Percentiles rank a stretch among this genome's conserved stretches.
phyloP scores from a whole-genome alignment of 2,329 filamentous ascomycete species.

The Pseudopyrenochaeta lycopersici region DNA sequence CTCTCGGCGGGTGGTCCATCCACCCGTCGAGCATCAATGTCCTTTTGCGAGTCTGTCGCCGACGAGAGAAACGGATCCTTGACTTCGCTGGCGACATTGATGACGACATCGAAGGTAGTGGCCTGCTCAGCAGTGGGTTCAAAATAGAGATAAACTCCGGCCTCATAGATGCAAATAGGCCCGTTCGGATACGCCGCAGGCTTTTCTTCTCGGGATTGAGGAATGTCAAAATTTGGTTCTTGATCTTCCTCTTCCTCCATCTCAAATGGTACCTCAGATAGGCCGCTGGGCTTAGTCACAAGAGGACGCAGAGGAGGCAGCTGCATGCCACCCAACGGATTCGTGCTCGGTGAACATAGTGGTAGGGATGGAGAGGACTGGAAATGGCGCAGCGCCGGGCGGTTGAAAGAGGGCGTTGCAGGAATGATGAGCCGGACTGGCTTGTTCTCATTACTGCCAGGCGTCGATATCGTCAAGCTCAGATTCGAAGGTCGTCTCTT shows the following conservation, averaged over 20 bases:
- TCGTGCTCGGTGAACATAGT: slow-evolving; percentile 61
- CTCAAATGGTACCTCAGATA: slow-evolving; percentile 71
- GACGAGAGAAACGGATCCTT: slow-evolving; percentile 71
- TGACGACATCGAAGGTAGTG: slow-evolving; percentile 79
- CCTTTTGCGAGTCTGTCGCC: slow-evolving; percentile 38
- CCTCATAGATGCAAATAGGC: slow-evolving; percentile 81
- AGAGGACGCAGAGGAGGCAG: slow-evolving; percentile 53
- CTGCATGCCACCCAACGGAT: slow-evolving; percentile 61
- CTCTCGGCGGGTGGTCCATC: slow-evolving; percentile 47
- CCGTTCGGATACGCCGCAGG: slow-evolving; percentile 84
- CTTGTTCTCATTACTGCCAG: slow-evolving; percentile 65
- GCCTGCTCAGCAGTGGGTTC: slow-evolving; percentile 83
- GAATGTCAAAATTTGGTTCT: slow-evolving; percentile 62
- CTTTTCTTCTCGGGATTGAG: slow-evolving; percentile 72
- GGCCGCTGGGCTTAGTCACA: slow-evolving; percentile 45
- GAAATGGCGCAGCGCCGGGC: slow-evolving; percentile 65
- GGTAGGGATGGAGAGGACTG: slow-evolving; percentile 70
- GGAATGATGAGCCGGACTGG: slow-evolving; percentile 66
- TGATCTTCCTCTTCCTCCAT: slow-evolving; percentile 74
- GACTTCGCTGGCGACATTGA: slow-evolving; percentile 86
- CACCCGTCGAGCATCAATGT: slow-evolving; percentile 46
- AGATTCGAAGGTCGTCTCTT: slow-evolving; percentile 78
- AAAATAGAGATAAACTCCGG: slow-evolving; percentile 79
- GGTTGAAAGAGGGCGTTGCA: slow-evolving; percentile 64
- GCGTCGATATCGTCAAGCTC: slow-evolving; percentile 76